Base-by-base conservation (phyloP, 1,139 yeast genomes). In the Taphrina deformans region DNA sequence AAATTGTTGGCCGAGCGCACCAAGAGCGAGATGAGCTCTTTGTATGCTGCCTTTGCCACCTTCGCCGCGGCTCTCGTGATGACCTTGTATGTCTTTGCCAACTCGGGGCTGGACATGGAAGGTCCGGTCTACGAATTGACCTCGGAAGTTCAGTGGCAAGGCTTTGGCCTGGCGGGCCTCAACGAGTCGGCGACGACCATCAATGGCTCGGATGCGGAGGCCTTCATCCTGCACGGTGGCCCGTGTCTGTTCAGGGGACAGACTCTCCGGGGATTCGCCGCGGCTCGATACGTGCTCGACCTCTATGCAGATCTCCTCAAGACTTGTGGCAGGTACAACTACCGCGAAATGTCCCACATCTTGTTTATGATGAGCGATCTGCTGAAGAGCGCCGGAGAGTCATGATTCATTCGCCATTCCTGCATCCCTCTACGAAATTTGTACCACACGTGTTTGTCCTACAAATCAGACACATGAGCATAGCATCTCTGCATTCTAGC, bases 71-170 rank as follows among this genome's bases (percentile, higher is more conserved):
- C 63, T 10, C 63, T 59, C 31, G 56, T 59, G 51, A 59, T 59
- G 50, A 59, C 56, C n/a, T 23, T 59, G 35, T 59, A 50, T 23
- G 63, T 59, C 23, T 50, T 59, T 50, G 63, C 63, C 12, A n/a
- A 38, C 12, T 27, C 55, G 3, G 26, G 16, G 7, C 24, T 26
- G n/a, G 33, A 31, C 18, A 16, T 29, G 24, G 40, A 27, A 5
- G 48, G 35, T 12, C 18, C 24, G 9, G 46, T 45, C 7, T 59
- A 35, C 26, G 63, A 59, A 21, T 29, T 59, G 41, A 59, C 63
- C 24, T 16, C 46, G 26, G 40, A 24, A 21, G 40, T 59, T 9
- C 55, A 48, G 18, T 59, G 63, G 63, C 38, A 18, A 16, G 63
- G 51, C 9, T 48, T 59, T 27, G 63, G 63, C 9, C 29, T 52